A percentile compares a stretch with the other conserved stretches of the same genome.
phyloP scores from a whole-genome alignment of 176 grass and related monocot species.

The Panicum miliaceum region DNA sequence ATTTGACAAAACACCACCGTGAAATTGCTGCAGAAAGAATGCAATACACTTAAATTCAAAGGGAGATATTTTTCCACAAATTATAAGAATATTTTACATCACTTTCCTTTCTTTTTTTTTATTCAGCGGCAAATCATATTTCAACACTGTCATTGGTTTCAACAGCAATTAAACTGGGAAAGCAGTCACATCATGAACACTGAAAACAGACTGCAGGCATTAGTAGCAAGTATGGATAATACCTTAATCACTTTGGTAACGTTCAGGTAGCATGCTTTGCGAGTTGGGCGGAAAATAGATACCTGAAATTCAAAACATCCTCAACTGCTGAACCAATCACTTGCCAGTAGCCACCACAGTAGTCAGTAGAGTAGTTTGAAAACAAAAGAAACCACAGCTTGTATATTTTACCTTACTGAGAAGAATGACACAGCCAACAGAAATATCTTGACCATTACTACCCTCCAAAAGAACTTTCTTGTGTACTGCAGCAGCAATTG shows the following conservation, averaged over 20 bases:
- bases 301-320: constrained; percentile 47
- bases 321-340: constrained; percentile 14
- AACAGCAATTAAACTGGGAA: constrained; percentile 4
- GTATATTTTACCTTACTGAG: constrained; percentile 45
- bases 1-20: not conserved
- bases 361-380: not conserved
- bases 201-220: not conserved
- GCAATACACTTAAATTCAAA: not conserved
- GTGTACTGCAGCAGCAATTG: constrained; percentile 52
- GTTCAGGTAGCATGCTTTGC: constrained; percentile 51
- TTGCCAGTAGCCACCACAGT: not conserved
- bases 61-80: not conserved
- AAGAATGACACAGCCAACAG: constrained; percentile 56
- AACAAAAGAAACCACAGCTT: constrained; percentile 5
- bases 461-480: constrained; percentile 43
- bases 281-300: constrained; percentile 47
- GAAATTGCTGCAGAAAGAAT: not conserved
- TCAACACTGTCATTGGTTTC: constrained; percentile 1
- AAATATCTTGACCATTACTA: constrained; percentile 43
- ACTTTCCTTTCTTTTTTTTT: not conserved
- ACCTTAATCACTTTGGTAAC: constrained; percentile 60
- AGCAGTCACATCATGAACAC: not conserved
- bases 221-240: not conserved
- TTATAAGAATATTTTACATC: not conserved
- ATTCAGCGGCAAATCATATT: not conserved